Evolutionary conservation across 768 basidiomycete genomes (phyloP).

Genomic region (Collybia nuda): DNA sequence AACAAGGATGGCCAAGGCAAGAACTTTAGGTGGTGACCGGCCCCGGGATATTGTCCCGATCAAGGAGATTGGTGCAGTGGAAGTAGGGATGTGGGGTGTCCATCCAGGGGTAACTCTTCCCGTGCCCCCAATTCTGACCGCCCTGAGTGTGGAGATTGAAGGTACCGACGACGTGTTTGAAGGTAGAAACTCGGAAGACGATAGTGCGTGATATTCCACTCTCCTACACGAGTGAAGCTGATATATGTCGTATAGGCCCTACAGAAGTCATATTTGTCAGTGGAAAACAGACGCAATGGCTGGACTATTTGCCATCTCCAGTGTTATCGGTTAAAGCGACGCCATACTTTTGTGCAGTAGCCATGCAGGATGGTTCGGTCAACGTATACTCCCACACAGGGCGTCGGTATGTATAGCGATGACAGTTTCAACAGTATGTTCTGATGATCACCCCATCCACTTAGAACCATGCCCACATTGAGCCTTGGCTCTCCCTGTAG

Average conservation of each 20-base stretch:
- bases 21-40: constrained; percentile 73
- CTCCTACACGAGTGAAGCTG: neutral
- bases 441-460: constrained; percentile 2
- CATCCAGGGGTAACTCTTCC: constrained; percentile 40
- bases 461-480: constrained; percentile 76
- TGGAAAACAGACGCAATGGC: constrained; percentile 77
- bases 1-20: constrained; percentile 29
- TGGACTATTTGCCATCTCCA: constrained; percentile 82
- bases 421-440: neutral
- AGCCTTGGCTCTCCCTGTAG: constrained; percentile 70
- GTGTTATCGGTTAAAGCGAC: constrained; percentile 70
- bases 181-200: constrained; percentile 71
- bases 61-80: constrained; percentile 48
- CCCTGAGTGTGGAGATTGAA: constrained; percentile 58
- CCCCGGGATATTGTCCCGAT: constrained; percentile 47
- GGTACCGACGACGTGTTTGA: constrained; percentile 72
- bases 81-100: constrained; percentile 15
- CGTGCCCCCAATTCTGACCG: constrained; percentile 60
- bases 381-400: constrained; percentile 84
- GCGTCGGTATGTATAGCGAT: constrained; percentile 57
- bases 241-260: constrained; percentile 36
- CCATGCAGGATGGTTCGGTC: constrained; percentile 77
- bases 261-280: constrained; percentile 67
- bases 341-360: constrained; percentile 68
- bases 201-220: constrained; percentile 37